A percentile compares a stretch with the other conserved stretches of the same genome.
Conservation (phyloP, 768 basidiomycete genomes). For the Trametes meyenii region DNA sequence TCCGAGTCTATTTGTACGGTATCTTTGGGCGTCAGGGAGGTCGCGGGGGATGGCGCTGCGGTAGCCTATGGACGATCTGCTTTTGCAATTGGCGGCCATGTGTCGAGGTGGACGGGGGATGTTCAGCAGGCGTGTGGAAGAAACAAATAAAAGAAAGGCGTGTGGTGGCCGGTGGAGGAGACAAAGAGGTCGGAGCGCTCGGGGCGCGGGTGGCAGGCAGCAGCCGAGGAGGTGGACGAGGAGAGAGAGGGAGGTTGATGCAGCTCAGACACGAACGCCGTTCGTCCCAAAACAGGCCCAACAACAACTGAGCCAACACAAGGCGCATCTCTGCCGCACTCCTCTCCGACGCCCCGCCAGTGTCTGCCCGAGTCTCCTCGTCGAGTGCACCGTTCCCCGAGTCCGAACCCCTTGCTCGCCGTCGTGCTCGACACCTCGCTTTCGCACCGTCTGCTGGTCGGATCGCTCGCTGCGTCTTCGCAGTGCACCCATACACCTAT, state of each 20-base stretch:
- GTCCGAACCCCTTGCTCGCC: background rate
- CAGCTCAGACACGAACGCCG: background rate
- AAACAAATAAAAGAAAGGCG: background rate
- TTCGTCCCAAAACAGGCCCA: constrained; percentile 21
- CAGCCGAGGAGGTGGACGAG: constrained; percentile 13
- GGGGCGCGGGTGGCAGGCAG: constrained; percentile 2
- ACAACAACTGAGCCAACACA: constrained; percentile 12
- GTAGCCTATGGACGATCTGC: constrained; percentile 2
- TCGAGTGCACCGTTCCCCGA: background rate
- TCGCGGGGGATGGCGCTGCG: constrained; percentile 2
- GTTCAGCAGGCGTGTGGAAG: background rate
- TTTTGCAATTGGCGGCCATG: background rate
- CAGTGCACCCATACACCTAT: constrained; percentile 16
- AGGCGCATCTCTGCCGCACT: constrained; percentile 12
- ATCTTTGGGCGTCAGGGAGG: constrained; percentile 9
- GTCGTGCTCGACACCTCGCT: constrained; percentile 4
- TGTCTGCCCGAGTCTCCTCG: background rate
- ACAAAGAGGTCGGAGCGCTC: background rate
- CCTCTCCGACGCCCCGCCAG: constrained; percentile 4
- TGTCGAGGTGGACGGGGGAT: too few relatives aligned
- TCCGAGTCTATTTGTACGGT: constrained; percentile 20
- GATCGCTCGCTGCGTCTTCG: constrained; percentile 17
- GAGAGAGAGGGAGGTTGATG: background rate
- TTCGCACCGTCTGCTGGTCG: constrained; percentile 24
- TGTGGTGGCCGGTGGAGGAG: background rate